phyloP scores from a whole-genome alignment of 1,284 basidiomycete genomes.

The Malassezia globosa region DNA sequence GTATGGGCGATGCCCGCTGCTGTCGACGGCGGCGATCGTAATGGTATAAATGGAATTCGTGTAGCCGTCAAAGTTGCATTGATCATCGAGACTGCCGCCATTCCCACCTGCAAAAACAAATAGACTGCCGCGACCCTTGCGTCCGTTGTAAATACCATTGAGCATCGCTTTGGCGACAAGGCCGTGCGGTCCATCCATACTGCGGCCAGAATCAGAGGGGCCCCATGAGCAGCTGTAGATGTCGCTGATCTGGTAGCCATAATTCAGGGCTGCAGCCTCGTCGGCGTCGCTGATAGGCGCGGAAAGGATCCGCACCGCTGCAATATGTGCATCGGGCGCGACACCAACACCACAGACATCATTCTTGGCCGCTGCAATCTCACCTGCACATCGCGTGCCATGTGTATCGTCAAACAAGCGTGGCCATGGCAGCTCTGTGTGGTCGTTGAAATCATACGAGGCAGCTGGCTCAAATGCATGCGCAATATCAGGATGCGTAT shows the following conservation, averaged over 20 bases:
- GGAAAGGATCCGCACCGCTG: conserved; percentile 88
- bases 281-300: conserved; percentile 96
- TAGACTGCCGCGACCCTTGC: conserved; percentile 77
- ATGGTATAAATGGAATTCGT: conserved; percentile 95
- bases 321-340: conserved; percentile 78
- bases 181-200: conserved; percentile 88
- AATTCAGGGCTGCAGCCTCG: conserved; percentile 91
- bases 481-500: conserved; percentile 71
- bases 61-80: conserved; percentile 99
- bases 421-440: conserved; percentile 74
- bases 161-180: conserved; percentile 88
- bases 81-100: conserved; percentile 78
- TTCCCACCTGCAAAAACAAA: conserved; percentile 98
- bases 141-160: conserved; percentile 84
- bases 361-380: conserved; percentile 93
- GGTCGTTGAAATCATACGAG: conserved; percentile 95
- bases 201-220: conserved; percentile 83
- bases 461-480: conserved; percentile 80
- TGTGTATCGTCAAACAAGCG: conserved; percentile 84
- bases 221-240: conserved; percentile 98
- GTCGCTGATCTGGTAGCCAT: conserved; percentile 76
- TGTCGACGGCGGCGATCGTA: conserved; percentile 85
- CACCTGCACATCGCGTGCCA: conserved; percentile 93
- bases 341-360: conserved; percentile 90
- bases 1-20: conserved; percentile 82